Percentiles rank a stretch among this genome's conserved stretches.
phyloP scores from a whole-genome alignment of 768 basidiomycete species.

The Saitozyma podzolica region DNA sequence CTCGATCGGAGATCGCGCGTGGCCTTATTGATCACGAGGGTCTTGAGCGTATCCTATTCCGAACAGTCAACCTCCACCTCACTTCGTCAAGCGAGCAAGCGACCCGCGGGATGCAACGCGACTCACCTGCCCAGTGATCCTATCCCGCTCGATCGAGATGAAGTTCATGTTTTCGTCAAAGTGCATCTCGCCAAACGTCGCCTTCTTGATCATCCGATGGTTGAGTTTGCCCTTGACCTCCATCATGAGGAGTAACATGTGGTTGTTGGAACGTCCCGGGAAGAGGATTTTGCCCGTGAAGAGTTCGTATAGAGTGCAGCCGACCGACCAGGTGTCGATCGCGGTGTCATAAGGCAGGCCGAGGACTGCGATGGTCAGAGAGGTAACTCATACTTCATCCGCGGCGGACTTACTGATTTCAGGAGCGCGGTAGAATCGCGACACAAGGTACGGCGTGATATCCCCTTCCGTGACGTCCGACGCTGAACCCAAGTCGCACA shows the following conservation, averaged over 20 bases:
- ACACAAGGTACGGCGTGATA: constrained; percentile 96
- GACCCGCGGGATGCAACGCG: not conserved
- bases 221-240: constrained; percentile 94
- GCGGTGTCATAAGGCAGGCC: constrained; percentile 92
- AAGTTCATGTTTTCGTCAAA: constrained; percentile 93
- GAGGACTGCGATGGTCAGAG: constrained; percentile 63
- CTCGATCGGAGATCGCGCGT: constrained; percentile 76
- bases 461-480: constrained; percentile 85
- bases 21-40: constrained; percentile 80
- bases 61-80: constrained; percentile 3
- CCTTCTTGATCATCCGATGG: constrained; percentile 89
- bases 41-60: constrained; percentile 71
- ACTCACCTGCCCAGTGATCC: constrained; percentile 78
- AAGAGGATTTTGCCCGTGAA: constrained; percentile 97
- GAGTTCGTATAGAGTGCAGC: constrained; percentile 74
- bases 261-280: constrained; percentile 94
- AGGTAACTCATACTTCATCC: not conserved
- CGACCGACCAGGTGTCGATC: constrained; percentile 94
- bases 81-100: not conserved
- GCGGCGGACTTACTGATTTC: constrained; percentile 76
- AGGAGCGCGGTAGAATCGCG: constrained; percentile 94
- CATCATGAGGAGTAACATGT: constrained; percentile 98
- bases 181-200: constrained; percentile 85
- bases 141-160: constrained; percentile 73
- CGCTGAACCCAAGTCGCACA: constrained; percentile 97